These are phyloP conservation scores for Postia placenta DNA, from an alignment of 768 basidiomycete genomes.

Conservation along the genomic window DNA sequence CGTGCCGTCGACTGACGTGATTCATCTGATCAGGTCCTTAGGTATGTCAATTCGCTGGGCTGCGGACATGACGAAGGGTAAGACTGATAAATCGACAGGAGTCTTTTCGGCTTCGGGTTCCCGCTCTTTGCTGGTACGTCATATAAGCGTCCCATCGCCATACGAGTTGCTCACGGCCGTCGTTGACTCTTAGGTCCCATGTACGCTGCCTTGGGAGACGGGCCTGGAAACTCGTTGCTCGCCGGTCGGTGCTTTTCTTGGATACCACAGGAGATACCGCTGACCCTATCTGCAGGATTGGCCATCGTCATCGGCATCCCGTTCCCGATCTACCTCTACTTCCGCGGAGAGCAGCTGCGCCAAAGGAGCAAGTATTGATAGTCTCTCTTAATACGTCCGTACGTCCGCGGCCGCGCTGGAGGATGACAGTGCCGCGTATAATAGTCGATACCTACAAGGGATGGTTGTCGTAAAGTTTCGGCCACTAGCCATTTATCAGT, in stretches of 20 bases:
- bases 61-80: too few relatives aligned
- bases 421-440: too few relatives aligned
- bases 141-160: too few relatives aligned
- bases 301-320: slow-evolving; percentile 46
- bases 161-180: too few relatives aligned
- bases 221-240: slow-evolving; percentile 62
- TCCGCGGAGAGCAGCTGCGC: slow-evolving; percentile 53
- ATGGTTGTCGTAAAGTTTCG: too few relatives aligned
- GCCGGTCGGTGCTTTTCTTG: slow-evolving; percentile 31
- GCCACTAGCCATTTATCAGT: too few relatives aligned
- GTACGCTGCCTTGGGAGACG: slow-evolving; percentile 55
- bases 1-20: not conserved
- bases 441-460: too few relatives aligned
- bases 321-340: slow-evolving; percentile 70
- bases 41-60: too few relatives aligned
- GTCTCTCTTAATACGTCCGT: too few relatives aligned
- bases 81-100: too few relatives aligned
- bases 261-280: not conserved
- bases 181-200: too few relatives aligned
- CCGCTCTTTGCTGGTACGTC: slow-evolving; percentile 42
- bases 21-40: not conserved
- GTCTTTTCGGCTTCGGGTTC: slow-evolving; percentile 59
- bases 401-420: too few relatives aligned
- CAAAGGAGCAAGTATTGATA: slow-evolving; percentile 1
- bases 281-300: slow-evolving; percentile 5